These are phyloP conservation scores for Boletus tylopilopsis DNA, from an alignment of 768 basidiomycete species.

Conservation along the genomic window DNA sequence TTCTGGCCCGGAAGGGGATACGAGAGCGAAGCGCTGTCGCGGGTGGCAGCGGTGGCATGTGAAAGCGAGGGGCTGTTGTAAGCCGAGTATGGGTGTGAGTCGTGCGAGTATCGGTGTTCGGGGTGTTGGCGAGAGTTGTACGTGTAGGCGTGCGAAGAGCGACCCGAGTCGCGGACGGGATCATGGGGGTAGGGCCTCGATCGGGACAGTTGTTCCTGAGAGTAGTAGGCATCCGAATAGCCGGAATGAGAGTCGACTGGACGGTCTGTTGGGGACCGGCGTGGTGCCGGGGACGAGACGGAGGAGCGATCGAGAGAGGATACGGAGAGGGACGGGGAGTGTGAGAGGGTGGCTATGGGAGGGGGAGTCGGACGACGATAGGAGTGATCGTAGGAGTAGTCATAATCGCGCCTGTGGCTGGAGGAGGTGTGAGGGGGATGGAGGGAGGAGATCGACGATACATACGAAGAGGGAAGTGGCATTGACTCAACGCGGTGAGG, in stretches of 20 bases:
- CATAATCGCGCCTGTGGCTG: slow-evolving; percentile 37
- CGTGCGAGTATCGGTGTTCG: slow-evolving; percentile 32
- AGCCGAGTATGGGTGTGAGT: slow-evolving; percentile 29
- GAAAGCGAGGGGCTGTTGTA: slow-evolving; percentile 28
- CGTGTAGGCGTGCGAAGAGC: slow-evolving; percentile 36
- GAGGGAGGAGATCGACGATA: slow-evolving; percentile 21
- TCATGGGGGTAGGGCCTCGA: slow-evolving; percentile 32
- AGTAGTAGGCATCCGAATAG: slow-evolving; percentile 38
- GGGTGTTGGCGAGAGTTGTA: slow-evolving; percentile 25
- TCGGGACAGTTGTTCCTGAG: slow-evolving; percentile 34
- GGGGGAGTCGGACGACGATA: slow-evolving; percentile 43
- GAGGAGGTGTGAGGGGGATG: slow-evolving; percentile 29
- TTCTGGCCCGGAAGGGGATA: slow-evolving; percentile 39
- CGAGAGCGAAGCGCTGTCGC: slow-evolving; percentile 27
- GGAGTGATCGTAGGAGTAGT: slow-evolving; percentile 39
- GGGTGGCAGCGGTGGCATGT: slow-evolving; percentile 19
- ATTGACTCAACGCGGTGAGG: slow-evolving; percentile 48
- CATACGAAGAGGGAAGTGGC: slow-evolving; percentile 33
- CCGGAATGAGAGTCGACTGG: slow-evolving; percentile 26
- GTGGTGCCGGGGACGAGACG: slow-evolving; percentile 54
- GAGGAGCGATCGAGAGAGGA: slow-evolving; percentile 59
- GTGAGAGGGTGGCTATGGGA: slow-evolving; percentile 47
- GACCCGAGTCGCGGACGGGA: slow-evolving; percentile 29
- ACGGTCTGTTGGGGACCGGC: slow-evolving; percentile 37
- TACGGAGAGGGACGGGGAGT: slow-evolving; percentile 59